A percentile compares a stretch with the other conserved stretches of the same genome.
Evolutionary conservation across 2,329 filamentous ascomycete genomes (phyloP).

Genomic region (Xylaria sp.): DNA sequence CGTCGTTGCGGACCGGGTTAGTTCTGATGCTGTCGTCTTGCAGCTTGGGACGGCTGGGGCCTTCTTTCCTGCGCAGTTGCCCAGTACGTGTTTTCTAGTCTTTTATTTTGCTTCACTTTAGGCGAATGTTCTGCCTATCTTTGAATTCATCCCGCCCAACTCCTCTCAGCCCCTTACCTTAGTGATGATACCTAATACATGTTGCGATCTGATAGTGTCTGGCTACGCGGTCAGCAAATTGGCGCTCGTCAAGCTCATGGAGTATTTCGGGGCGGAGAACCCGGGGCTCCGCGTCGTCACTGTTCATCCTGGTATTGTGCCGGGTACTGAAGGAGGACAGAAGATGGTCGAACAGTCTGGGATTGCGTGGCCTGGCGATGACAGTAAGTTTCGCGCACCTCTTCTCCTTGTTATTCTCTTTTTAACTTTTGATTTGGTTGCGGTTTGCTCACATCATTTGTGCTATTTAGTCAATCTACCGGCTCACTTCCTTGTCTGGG

Average conservation of each 20-base stretch:
- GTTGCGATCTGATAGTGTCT: constrained; percentile 41
- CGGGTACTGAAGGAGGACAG: constrained; percentile 36
- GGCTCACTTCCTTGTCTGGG: constrained; percentile 42
- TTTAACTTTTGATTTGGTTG: background rate
- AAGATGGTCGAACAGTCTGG: constrained; percentile 40
- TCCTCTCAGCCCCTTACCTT: too few species aligned
- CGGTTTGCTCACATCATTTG: constrained; percentile 4
- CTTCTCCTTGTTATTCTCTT: background rate
- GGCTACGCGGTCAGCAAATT: constrained; percentile 51
- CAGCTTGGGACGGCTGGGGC: constrained; percentile 38
- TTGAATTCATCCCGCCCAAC: too few species aligned
- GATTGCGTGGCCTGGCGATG: constrained; percentile 39
- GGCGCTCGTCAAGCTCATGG: constrained; percentile 41
- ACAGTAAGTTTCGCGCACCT: constrained; percentile 35
- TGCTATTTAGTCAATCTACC: constrained; percentile 34
- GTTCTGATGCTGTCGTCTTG: constrained; percentile 28
- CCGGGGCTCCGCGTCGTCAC: constrained; percentile 36
- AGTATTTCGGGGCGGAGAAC: constrained; percentile 44
- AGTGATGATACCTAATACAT: background rate
- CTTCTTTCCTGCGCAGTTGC: constrained; percentile 49
- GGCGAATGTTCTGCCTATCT: too few species aligned
- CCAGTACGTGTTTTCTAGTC: constrained; percentile 39
- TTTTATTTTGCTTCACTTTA: too few species aligned
- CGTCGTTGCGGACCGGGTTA: constrained; percentile 24
- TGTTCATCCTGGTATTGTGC: constrained; percentile 41